Evolutionary conservation across 768 basidiomycete genomes (phyloP), one percentile per base, ranked within the genome.

Genomic region (Collybiopsis luxurians): DNA sequence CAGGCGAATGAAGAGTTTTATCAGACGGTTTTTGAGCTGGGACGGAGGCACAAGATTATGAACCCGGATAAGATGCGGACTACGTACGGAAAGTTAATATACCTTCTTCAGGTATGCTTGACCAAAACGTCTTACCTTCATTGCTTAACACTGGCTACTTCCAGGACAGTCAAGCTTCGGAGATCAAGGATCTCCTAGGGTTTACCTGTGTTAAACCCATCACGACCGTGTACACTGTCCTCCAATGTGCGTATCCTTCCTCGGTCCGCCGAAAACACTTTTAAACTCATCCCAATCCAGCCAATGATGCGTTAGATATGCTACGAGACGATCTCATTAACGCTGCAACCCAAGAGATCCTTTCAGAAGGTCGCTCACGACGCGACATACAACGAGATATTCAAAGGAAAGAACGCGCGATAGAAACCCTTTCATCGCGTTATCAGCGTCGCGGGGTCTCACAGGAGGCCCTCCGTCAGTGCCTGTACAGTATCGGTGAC

Each of bases 61-160:
- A 94, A 93, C 63, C 92, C 92, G 0, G 92, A 93, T 66, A 92
- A 92, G 63, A 92, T 93, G 91, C 81, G 92, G 24, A 85, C 88
- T 27, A 93, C 89, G 7, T 94, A 94, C 59, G 92, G 92, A 10
- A 93, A 93, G 66, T 73, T 93, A 58, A 85, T 92, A 31, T 93
- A 92, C 69, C 73, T 93, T 55, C 79, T 92, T 31, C 89, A 92
- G 81, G 89, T 88, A 59, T 61, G 76, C 65, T 38, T 43, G 48
- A 13, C 28, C 17, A 4, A 47, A 4, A 21, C 43, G n/a, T n/a
- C n/a, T n/a, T n/a, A n/a, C 27, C 40, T 36, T 43, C 48, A 13
- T 47, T n/a, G 11, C 28, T 57, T 24, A 31, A 26, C 11, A 28
- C 28, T 53, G 34, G 55, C 51, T 53, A 57, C 53, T 62, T 61